Evolutionary conservation across 2,329 filamentous ascomycete genomes (phyloP).

Genomic region (Talaromyces marneffei): DNA sequence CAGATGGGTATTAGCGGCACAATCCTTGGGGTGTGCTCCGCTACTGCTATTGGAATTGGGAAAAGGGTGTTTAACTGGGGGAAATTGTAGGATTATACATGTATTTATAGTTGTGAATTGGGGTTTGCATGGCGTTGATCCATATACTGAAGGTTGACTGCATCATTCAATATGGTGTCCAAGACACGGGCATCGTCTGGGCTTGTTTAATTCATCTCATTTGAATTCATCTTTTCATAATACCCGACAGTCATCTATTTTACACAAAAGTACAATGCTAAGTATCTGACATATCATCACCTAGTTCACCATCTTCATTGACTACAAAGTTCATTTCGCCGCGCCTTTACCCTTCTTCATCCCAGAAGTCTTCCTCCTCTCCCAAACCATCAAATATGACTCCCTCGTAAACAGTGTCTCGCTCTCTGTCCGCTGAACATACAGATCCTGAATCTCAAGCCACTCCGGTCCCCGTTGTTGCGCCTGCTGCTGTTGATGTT

Average conservation of each 20-base stretch:
- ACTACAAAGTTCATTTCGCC: not conserved
- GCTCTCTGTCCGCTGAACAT: conserved; percentile 79
- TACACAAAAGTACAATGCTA: not conserved
- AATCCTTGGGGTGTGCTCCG: conserved; percentile 35
- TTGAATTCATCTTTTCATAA: not conserved
- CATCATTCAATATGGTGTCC: not conserved
- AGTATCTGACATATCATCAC: not conserved
- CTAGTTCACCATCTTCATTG: not conserved
- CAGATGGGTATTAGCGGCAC: conserved; percentile 33
- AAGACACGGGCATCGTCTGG: not conserved
- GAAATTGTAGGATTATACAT: conserved; percentile 12
- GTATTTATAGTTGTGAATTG: not conserved
- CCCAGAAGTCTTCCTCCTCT: conserved; percentile 57
- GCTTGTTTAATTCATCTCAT: not conserved
- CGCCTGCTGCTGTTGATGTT: conserved; percentile 24
- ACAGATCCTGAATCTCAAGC: conserved; percentile 90
- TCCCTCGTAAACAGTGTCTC: conserved; percentile 91
- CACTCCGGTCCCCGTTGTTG: conserved; percentile 62
- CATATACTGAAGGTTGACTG: not conserved
- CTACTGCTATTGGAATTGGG: conserved; percentile 35
- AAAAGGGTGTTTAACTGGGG: conserved; percentile 39
- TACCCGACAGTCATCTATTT: not conserved
- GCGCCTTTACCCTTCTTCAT: conserved; percentile 27
- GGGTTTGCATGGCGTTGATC: not conserved
- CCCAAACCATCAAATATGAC: conserved; percentile 95